Conservation (phyloP, 2,329 filamentous ascomycete species). For the Dactylonectria macrodidyma region DNA sequence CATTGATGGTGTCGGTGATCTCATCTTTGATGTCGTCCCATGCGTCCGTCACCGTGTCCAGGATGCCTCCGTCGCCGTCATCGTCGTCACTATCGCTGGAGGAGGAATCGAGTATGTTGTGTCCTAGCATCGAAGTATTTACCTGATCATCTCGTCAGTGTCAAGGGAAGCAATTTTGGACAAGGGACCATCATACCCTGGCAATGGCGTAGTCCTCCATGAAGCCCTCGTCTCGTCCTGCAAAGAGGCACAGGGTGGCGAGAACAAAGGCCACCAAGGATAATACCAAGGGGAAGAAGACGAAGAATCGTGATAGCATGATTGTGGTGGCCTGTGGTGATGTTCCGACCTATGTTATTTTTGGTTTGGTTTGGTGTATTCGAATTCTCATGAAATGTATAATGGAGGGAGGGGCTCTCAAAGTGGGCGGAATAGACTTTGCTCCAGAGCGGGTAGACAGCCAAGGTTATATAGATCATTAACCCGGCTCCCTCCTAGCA, state of each 20-base stretch:
- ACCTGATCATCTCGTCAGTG: conserved; percentile 46
- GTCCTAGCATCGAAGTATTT: conserved; percentile 57
- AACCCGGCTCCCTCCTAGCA: conserved; percentile 2
- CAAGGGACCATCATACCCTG: conserved; percentile 49
- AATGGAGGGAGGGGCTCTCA: neutral
- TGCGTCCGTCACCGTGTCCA: conserved; percentile 50
- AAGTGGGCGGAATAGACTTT: too few relatives aligned
- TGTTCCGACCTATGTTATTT: neutral
- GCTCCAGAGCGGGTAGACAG: neutral
- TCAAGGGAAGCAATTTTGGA: neutral
- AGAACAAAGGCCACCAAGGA: conserved; percentile 58
- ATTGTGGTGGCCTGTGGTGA: conserved; percentile 1
- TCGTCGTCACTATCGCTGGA: conserved; percentile 38
- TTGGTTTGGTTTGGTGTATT: neutral
- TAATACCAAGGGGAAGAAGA: conserved; percentile 55
- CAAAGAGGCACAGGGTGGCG: conserved; percentile 57
- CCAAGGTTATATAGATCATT: too few relatives aligned
- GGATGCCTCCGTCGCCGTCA: conserved; percentile 45
- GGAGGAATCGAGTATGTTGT: conserved; percentile 51
- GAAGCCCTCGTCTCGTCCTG: conserved; percentile 58
- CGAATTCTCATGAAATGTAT: neutral
- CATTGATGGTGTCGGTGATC: conserved; percentile 56
- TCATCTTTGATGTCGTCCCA: conserved; percentile 51
- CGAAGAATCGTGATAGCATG: conserved; percentile 48
- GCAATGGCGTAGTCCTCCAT: conserved; percentile 61